A percentile compares a stretch with the other conserved stretches of the same genome.
phyloP scores from a whole-genome alignment of 2,329 filamentous ascomycete species.

The Aspergillus jensenii region DNA sequence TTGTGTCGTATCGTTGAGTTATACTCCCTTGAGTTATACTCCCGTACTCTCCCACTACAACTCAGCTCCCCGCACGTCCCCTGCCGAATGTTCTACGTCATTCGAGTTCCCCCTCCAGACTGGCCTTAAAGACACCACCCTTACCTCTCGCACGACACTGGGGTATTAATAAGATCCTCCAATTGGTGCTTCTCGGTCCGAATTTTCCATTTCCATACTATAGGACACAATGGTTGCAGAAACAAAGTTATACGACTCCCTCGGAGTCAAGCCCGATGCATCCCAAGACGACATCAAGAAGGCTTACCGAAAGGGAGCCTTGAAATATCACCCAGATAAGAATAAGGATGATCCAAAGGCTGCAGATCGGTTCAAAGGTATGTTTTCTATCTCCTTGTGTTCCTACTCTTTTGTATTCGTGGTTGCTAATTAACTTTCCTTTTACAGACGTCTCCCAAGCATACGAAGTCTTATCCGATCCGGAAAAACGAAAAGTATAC shows the following conservation, averaged over 20 bases:
- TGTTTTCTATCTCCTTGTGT: slow-evolving; percentile 14
- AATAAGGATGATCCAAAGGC: slow-evolving; percentile 88
- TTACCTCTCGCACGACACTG: not conserved
- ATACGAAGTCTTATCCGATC: slow-evolving; percentile 96
- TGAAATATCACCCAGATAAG: slow-evolving; percentile 97
- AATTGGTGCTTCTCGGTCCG: not conserved
- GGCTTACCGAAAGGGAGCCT: slow-evolving; percentile 75
- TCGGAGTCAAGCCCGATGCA: slow-evolving; percentile 76
- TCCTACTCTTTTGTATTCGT: not conserved
- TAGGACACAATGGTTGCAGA: slow-evolving; percentile 77
- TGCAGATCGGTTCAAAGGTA: slow-evolving; percentile 88
- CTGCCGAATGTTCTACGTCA: slow-evolving; percentile 35
- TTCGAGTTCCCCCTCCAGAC: slow-evolving; percentile 25
- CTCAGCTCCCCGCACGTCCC: slow-evolving; percentile 4
- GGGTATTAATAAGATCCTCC: not conserved
- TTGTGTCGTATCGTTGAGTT: not conserved
- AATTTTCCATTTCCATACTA: slow-evolving; percentile 6
- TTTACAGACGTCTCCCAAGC: slow-evolving; percentile 81
- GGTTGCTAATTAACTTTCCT: not conserved
- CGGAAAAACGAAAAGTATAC: slow-evolving; percentile 93
- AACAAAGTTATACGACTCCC: slow-evolving; percentile 89
- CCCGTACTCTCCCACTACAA: not conserved
- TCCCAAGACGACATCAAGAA: slow-evolving; percentile 96
- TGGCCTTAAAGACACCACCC: not conserved
- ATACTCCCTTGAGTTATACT: not conserved